Evolutionary conservation across 495 filamentous ascomycete species (phyloP).

Genomic region (Neurospora africana): DNA sequence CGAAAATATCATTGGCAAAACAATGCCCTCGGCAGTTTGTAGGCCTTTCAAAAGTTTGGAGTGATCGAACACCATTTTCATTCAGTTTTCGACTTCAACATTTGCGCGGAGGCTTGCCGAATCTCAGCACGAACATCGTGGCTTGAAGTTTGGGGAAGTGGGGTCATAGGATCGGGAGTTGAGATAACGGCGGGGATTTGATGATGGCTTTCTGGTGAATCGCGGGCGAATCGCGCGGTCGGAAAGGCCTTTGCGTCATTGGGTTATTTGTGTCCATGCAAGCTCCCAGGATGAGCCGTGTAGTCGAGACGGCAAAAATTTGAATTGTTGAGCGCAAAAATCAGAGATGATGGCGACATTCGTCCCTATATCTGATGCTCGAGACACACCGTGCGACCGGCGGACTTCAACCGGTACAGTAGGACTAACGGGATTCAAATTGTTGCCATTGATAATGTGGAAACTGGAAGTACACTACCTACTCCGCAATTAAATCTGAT

Average conservation of each 20-base stretch:
- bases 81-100: not conserved
- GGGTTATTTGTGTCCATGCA: not conserved
- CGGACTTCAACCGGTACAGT: not conserved
- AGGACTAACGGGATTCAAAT: not conserved
- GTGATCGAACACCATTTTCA: not conserved
- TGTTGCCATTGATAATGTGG: not conserved
- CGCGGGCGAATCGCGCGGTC: not conserved
- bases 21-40: not conserved
- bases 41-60: not conserved
- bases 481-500: not conserved
- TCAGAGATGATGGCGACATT: not conserved
- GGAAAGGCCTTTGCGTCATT: not conserved
- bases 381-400: not conserved
- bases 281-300: not conserved
- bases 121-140: not conserved
- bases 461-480: not conserved
- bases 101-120: not conserved
- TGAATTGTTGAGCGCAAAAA: not conserved
- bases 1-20: not conserved
- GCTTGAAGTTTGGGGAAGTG: not conserved
- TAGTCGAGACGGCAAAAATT: not conserved
- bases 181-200: not conserved
- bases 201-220: not conserved
- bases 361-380: not conserved
- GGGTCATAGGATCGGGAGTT: not conserved